A percentile compares a stretch with the other conserved stretches of the same genome.
phyloP scores from a whole-genome alignment of 352 stramenopile species.

The Globisporangium spinosum region DNA sequence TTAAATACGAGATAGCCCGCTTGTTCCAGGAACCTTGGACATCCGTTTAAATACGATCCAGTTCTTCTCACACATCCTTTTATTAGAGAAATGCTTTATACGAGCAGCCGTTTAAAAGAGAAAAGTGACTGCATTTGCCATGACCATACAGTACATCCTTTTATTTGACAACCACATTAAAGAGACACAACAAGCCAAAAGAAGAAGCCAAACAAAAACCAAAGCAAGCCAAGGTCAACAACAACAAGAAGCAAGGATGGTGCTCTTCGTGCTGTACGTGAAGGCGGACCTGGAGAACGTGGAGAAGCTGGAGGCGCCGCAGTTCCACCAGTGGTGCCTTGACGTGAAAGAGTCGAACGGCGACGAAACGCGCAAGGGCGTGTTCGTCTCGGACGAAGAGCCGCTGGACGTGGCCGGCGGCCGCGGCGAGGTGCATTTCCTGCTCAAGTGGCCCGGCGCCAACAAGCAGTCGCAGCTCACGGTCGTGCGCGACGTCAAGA shows the following conservation, averaged over 20 bases:
- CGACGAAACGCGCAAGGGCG: slow-evolving; percentile 70
- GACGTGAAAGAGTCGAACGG: slow-evolving; percentile 79
- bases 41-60: neutral
- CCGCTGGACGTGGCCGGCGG: slow-evolving; percentile 67
- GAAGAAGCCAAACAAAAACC: neutral
- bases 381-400: slow-evolving; percentile 84
- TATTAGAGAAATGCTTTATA: no score
- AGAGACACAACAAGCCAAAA: neutral
- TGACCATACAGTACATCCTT: no score
- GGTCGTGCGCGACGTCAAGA: slow-evolving; percentile 85
- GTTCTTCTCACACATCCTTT: neutral
- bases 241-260: slow-evolving; percentile 36
- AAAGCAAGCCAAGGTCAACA: neutral
- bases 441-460: slow-evolving; percentile 83
- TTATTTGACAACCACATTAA: neutral
- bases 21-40: no score
- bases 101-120: neutral
- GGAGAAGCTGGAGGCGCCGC: slow-evolving; percentile 59
- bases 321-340: slow-evolving; percentile 77
- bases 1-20: neutral
- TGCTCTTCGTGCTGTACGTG: slow-evolving; percentile 84
- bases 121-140: no score
- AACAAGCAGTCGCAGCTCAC: slow-evolving; percentile 80
- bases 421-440: slow-evolving; percentile 73
- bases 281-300: slow-evolving; percentile 89